phyloP scores from a whole-genome alignment of 192 early-diverging fungal species.

The Gamsiella multidivaricata region DNA sequence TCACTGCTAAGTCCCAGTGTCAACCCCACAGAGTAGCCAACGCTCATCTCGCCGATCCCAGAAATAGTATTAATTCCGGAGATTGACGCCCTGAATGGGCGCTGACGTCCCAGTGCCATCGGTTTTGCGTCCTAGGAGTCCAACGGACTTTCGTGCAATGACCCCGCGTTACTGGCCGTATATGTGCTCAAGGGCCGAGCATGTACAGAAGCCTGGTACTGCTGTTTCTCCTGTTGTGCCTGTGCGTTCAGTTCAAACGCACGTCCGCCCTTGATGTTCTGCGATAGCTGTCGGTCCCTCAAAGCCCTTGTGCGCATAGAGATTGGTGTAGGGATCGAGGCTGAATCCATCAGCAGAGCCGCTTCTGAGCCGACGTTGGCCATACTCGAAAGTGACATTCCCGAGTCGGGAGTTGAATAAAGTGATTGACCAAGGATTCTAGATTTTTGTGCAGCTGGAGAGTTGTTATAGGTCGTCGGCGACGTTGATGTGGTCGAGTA shows the following conservation, averaged over 20 bases:
- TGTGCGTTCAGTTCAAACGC: conserved; percentile 20
- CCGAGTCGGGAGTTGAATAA: conserved; percentile 16
- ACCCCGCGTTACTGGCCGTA: conserved; percentile 11
- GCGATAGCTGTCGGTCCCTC: conserved; percentile 14
- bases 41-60: background rate
- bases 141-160: conserved; percentile 18
- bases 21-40: too few relatives aligned
- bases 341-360: conserved; percentile 18
- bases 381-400: conserved; percentile 1
- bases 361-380: background rate
- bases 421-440: conserved; percentile 2
- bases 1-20: too few relatives aligned
- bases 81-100: conserved; percentile 21
- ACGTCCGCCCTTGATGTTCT: conserved; percentile 6
- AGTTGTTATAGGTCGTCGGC: conserved; percentile 21
- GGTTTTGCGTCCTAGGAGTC: conserved; percentile 20
- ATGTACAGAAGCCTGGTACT: background rate
- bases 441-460: conserved; percentile 15
- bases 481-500: conserved; percentile 24
- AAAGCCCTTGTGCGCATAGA: background rate
- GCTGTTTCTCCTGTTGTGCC: conserved; percentile 21
- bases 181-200: conserved; percentile 30
- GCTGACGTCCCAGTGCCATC: conserved; percentile 13
- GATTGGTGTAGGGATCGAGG: background rate
- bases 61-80: conserved; percentile 3